Base-by-base conservation (phyloP, 441 rosid species). In the Cnidoscolus chayamansa region DNA sequence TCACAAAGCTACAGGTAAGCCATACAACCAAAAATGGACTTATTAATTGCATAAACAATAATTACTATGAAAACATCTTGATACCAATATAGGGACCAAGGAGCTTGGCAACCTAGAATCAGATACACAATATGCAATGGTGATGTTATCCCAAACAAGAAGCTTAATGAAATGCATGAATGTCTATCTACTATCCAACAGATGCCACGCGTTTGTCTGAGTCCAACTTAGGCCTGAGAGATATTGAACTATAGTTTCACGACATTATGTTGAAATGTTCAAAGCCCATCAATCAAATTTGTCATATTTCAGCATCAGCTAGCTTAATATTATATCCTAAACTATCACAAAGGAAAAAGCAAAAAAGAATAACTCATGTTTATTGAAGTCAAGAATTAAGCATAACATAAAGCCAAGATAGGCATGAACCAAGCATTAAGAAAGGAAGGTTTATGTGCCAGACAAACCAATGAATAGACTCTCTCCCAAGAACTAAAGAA, bases 41-140 rank as follows among this genome's bases (percentile, higher is more conserved):
- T 20, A 31, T 49, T 51, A 6, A 49, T 50, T 11, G 11, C 32
- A 13, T 19, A 32, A n/a, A 10, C 1, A 37, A 7, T 71, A 4
- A 40, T 43, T 63, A 63, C 25, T 11, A 72, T 10, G 9, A 8
- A 59, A 15, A 47, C 57, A 59, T 59, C 16, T 25, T 60, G 47
- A 15, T 13, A 47, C 56, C 47, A 51, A 30, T 10, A 20, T 17
- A 13, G 7, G 19, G 30, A 35, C n/a, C 11, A 31, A 49, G 58
- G 50, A 71, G 59, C 48, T 48, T 4, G 32, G 8, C 15, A 61
- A 45, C 12, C 17, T 71, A 58, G 57, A 70, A 59, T 30, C 47
- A 49, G 20, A 58, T 35, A 16, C 1, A 10, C 59, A 45, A 48
- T 49, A 71, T 49, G 53, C 25, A 71, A 47, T 51, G 31, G 51